Evolutionary conservation across 2,329 filamentous ascomycete species (phyloP).

Genomic region (Epichloe coenophiala): DNA sequence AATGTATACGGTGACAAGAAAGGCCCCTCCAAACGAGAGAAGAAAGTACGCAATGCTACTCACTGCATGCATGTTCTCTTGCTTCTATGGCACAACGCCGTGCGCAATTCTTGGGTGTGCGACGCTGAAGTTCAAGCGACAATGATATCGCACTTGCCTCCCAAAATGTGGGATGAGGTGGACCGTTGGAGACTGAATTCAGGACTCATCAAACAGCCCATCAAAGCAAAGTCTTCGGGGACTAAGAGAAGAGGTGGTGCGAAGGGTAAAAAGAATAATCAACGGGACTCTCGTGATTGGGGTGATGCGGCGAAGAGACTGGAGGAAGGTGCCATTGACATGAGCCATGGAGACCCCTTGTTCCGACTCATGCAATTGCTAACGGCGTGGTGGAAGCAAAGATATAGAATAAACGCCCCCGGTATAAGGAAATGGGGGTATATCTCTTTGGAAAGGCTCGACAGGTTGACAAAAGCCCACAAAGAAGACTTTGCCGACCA

Average conservation of each 20-base stretch:
- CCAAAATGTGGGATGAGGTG: constrained; percentile 56
- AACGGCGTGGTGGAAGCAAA: constrained; percentile 77
- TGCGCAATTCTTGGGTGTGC: constrained; percentile 74
- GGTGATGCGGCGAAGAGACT: constrained; percentile 51
- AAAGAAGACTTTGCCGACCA: constrained; percentile 47
- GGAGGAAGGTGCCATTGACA: constrained; percentile 57
- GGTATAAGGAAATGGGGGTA: constrained; percentile 85
- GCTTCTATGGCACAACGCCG: constrained; percentile 77
- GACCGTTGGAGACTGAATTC: constrained; percentile 60
- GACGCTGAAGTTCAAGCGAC: constrained; percentile 63
- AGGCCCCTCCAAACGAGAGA: constrained; percentile 73
- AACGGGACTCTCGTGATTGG: constrained; percentile 48
- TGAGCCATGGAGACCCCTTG: constrained; percentile 73
- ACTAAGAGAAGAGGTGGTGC: constrained; percentile 14
- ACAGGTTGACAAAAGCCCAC: constrained; percentile 60
- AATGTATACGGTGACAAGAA: constrained; percentile 58
- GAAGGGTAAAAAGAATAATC: constrained; percentile 10
- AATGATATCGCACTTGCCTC: constrained; percentile 59
- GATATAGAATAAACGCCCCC: constrained; percentile 64
- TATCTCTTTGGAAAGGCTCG: constrained; percentile 60
- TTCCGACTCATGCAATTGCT: constrained; percentile 63
- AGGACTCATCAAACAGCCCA: constrained; percentile 38
- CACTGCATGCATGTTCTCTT: constrained; percentile 84
- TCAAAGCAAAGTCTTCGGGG: constrained; percentile 11
- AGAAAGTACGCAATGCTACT: constrained; percentile 60